Evolutionary conservation across 2,329 filamentous ascomycete genomes (phyloP).

Genomic region (Beauveria scarabaeidicola): DNA sequence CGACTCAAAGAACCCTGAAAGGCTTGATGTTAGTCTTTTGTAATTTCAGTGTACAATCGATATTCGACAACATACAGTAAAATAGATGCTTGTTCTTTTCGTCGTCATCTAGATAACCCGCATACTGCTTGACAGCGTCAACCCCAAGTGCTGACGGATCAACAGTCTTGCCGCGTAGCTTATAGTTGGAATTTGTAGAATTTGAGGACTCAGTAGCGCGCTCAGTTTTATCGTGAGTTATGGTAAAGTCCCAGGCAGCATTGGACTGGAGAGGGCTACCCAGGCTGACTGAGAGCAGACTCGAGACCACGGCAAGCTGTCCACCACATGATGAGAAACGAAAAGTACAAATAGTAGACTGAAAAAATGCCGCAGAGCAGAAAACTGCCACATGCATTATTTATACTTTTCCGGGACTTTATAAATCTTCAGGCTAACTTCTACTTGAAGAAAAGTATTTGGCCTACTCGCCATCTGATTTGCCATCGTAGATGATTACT

Average conservation of each 20-base stretch:
- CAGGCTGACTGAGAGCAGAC: background rate
- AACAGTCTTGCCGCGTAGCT: slow-evolving; percentile 27
- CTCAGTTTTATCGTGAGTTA: background rate
- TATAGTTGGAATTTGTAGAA: background rate
- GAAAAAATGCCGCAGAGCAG: too few species aligned
- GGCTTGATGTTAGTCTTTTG: too few species aligned
- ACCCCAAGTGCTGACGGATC: slow-evolving; percentile 77
- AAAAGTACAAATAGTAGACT: background rate
- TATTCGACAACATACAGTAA: slow-evolving; percentile 52
- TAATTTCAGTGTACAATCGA: background rate
- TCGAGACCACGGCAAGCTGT: background rate
- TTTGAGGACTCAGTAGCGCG: background rate
- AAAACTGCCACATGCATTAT: background rate
- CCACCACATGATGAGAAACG: background rate
- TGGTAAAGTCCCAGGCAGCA: background rate
- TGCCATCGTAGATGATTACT: background rate
- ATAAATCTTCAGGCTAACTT: background rate
- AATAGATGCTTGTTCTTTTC: slow-evolving; percentile 97
- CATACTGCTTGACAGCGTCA: slow-evolving; percentile 96
- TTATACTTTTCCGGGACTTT: background rate
- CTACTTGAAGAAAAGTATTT: background rate
- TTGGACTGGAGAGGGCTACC: background rate
- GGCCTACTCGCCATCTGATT: background rate
- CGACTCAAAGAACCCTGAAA: slow-evolving; percentile 80
- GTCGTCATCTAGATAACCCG: slow-evolving; percentile 92